Base-by-base conservation (phyloP, 768 basidiomycete species). In the Scleroderma bovista region DNA sequence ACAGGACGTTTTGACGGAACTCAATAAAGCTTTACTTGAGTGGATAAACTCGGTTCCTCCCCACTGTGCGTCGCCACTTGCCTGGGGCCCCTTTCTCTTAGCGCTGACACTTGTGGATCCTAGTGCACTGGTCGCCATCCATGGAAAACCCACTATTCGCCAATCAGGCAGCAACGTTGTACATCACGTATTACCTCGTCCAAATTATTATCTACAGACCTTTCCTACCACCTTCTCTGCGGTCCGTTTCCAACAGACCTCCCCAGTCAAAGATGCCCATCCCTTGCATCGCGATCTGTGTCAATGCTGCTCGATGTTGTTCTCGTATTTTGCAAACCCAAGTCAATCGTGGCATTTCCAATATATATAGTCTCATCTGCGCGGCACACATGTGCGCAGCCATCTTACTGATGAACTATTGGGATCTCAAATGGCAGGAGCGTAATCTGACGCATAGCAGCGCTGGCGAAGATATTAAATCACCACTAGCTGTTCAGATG, bases 41-140 rank as follows among this genome's bases (percentile, higher is more conserved):
- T 93, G 89, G 88, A 66, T 78, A 11, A 79, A 84, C 44, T 73
- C 75, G 8, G 69, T 90, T 16, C 90, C 89, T 11, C 72, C 79
- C 34, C 82, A 87, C 57, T 60, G 86, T 87, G 56, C 49, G 83
- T 69, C 16, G 37, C n/a, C 22, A n/a, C 15, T 33, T 39, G 15
- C 24, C 26, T 12, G 20, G 20, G 34, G 34, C 6, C 13, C 13
- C 13, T 41, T 46, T 34, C 23, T 26, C 29, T 48, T 24, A 22
- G 23, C 33, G 22, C 53, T 44, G 51, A 45, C 36, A 41, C 45
- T 33, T 38, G 20, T 46, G 15, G 33, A 17, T 52, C 46, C 9
- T 53, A 85, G 83, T 85, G 42, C 68, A 61, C 53, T 84, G 86
- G 86, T 75, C 80, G 47, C 72, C 78, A 19, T 66, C 75, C 29